phyloP scores from a whole-genome alignment of 2,329 filamentous ascomycete species.

The Mariannaea sp. region DNA sequence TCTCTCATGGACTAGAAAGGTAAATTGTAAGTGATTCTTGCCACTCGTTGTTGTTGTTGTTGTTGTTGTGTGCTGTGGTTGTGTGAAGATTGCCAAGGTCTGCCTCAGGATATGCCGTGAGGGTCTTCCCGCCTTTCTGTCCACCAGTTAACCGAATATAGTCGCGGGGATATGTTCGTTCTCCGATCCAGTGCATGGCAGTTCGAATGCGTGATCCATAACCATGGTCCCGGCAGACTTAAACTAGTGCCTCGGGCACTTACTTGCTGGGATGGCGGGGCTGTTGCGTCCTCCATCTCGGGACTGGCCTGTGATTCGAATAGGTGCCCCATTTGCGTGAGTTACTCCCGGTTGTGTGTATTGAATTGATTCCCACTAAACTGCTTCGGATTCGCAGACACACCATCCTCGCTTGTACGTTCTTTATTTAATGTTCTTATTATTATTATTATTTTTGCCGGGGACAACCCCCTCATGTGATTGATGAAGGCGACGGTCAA shows the following conservation, averaged over 20 bases:
- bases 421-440: too few species aligned
- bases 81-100: too few species aligned
- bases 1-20: too few species aligned
- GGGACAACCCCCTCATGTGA: slow-evolving; percentile 14
- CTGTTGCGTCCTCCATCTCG: slow-evolving; percentile 45
- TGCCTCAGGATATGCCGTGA: too few species aligned
- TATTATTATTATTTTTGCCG: slow-evolving; percentile 36
- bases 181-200: slow-evolving; percentile 23
- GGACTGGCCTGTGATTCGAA: slow-evolving; percentile 44
- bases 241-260: slow-evolving; percentile 6
- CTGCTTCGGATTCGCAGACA: slow-evolving; percentile 1
- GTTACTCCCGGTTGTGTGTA: slow-evolving; percentile 34
- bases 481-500: slow-evolving; percentile 16
- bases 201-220: slow-evolving; percentile 36
- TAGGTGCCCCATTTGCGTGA: slow-evolving; percentile 44
- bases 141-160: neutral
- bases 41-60: too few species aligned
- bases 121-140: too few species aligned
- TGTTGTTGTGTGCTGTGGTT: too few species aligned
- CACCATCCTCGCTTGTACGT: slow-evolving; percentile 22
- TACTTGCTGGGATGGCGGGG: slow-evolving; percentile 29
- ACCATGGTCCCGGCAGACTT: slow-evolving; percentile 25
- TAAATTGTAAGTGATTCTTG: too few species aligned
- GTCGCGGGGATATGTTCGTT: slow-evolving; percentile 38
- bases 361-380: slow-evolving; percentile 14